phyloP scores from a whole-genome alignment of 331 rosid genomes.

The Phaseolus coccineus region DNA sequence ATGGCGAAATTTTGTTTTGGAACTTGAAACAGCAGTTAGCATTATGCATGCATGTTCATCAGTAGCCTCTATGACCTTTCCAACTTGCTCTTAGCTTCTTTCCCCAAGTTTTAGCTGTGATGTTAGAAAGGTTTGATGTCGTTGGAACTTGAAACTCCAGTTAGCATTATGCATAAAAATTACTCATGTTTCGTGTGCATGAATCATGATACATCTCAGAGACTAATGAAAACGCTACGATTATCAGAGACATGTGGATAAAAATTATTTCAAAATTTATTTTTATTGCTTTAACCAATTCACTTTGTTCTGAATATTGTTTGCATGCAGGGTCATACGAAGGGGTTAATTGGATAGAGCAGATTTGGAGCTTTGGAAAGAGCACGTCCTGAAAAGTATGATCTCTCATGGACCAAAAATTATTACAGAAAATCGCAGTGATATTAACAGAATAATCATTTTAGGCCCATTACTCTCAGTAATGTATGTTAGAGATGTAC shows the following conservation, averaged over 20 bases:
- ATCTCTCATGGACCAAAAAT: constrained; percentile 19
- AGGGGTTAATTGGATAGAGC: constrained; percentile 6
- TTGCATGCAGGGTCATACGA: constrained; percentile 37
- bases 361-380: constrained; percentile 23
- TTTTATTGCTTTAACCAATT: background rate
- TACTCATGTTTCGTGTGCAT: background rate
- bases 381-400: constrained; percentile 11
- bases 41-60: background rate
- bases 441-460: constrained; percentile 36
- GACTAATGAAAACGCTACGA: background rate
- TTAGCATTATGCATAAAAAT: background rate
- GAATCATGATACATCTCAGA: background rate
- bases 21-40: background rate
- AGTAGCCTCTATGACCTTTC: no score
- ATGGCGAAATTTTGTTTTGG: background rate
- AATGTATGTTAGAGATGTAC: constrained; percentile 35
- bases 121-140: background rate
- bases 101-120: no score
- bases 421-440: constrained; percentile 25
- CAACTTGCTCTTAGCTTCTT: no score
- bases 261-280: background rate
- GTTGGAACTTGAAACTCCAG: background rate
- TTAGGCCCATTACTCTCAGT: constrained; percentile 19
- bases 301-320: background rate
- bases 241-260: background rate